Conservation (phyloP, 169 alveolate species). For the Haemoproteus tartakovskyi region DNA sequence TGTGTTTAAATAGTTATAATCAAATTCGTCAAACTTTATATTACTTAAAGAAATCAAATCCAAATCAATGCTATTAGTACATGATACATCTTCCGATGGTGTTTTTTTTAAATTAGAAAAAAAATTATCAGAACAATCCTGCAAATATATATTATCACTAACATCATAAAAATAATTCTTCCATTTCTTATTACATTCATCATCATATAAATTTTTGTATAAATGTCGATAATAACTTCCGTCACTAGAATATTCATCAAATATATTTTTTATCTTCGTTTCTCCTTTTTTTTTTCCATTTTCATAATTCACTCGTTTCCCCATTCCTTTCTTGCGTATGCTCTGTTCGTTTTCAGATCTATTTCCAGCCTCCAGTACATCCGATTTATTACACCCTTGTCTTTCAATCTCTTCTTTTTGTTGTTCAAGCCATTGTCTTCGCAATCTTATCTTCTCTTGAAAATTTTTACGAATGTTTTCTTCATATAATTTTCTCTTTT, state of each 20-base stretch:
- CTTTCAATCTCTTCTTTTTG: not conserved
- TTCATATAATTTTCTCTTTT: constrained; percentile 43
- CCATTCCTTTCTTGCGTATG: not conserved
- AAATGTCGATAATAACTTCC: constrained; percentile 58
- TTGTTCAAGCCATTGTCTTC: constrained; percentile 31
- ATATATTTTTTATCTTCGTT: constrained; percentile 4
- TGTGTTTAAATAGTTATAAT: constrained; percentile 36
- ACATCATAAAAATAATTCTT: constrained; percentile 36
- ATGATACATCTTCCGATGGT: constrained; percentile 10
- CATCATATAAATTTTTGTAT: constrained; percentile 54
- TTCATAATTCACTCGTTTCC: not conserved
- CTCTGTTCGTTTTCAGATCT: not conserved
- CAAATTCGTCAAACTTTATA: constrained; percentile 60
- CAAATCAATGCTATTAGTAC: constrained; percentile 45
- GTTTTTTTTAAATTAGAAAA: constrained; percentile 18
- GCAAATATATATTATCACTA: constrained; percentile 45
- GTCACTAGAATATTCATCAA: constrained; percentile 60
- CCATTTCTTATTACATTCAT: constrained; percentile 28
- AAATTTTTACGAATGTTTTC: constrained; percentile 45
- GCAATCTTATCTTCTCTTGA: constrained; percentile 44
- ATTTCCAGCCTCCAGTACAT: not conserved
- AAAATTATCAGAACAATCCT: constrained; percentile 59
- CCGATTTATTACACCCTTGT: not conserved
- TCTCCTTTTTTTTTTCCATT: not conserved
- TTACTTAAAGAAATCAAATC: constrained; percentile 36